Evolutionary conservation across 352 stramenopile genomes (phyloP), one percentile per base, ranked within the genome.

Genomic region (Phytophthora podocarpi): DNA sequence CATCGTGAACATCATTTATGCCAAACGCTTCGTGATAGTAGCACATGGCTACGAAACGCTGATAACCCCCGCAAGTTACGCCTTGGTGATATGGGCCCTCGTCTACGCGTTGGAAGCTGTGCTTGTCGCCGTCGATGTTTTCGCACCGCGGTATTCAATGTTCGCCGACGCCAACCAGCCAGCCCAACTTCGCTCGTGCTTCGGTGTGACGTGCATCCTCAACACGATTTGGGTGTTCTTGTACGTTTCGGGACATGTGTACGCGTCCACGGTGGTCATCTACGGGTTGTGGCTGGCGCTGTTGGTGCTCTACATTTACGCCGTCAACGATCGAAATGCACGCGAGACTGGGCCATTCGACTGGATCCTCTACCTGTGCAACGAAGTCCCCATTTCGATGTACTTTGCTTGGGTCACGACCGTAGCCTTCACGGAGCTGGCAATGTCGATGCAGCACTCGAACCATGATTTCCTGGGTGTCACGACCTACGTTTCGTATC

Each of bases 381-480:
- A 86, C 40, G 80, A 91, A 49, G 56, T 91, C 16, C 78, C 85
- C 11, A 82, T 91, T 58, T 82, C 82, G 8, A 61, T 86, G 60
- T 93, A 93, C 67, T 90, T 93, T 68, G 78, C 74, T 8, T 93
- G 84, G 84, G 80, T 93, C 42, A 91, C 82, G 1, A 82, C 75
- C 34, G 61, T 80, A 9, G 78, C 80, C 40, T 87, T 91, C 49
- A 81, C 76, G 9, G 70, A 91, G 32, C 28, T 91, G 18, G 80
- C 84, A 21, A 87, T 91, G 70, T 69, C 80, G 23, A 76, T 91
- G 54, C 84, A 93, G 56, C 58, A 82, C 31, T 72, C 74, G 7
- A 75, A 64, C 32, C 64, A 86, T 13, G 60, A 42, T 35, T 91
- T 70, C 63, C 55, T 93, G 35, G 37, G 58, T 5, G 37, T 93